Evolutionary conservation across 306 rosid genomes (phyloP), one percentile per base, ranked within the genome.

Genomic region (Fagus crenata): DNA sequence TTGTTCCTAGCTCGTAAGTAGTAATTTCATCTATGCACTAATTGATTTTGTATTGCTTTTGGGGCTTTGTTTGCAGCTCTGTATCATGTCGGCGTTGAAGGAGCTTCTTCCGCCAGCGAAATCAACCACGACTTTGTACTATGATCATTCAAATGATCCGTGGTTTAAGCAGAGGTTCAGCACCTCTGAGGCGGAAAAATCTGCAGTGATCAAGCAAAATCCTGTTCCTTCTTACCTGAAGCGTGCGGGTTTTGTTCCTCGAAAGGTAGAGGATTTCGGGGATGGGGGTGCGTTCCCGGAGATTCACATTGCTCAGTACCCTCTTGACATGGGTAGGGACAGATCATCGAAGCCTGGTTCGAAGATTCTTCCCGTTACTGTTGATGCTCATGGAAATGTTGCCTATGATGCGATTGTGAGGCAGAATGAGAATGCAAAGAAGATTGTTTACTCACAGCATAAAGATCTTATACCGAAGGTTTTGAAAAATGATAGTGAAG

Each of bases 231-330:
- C 96, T 7, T 94, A 94, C 73, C 53, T 83, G 65, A 90, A 90
- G 75, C 92, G 96, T 9, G 90, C 89, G 0, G 95, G 98, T 7
- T 94, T 94, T 72, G 91, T 88, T 68, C 98, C 98, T 4, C 80
- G 96, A 28, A 94, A 81, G 77, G 82, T 87, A 1, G 96, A 94
- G 78, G 97, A 94, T 73, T 94, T 90, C 33, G 95, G 98, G 2
- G 95, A 90, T 75, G 97, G 98, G 1, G 98, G 98, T 31, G 92
- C 97, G 0, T 92, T 94, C 51, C 98, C 95, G 0, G 97, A 94
- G 91, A 88, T 94, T 67, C 98, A 92, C 56, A 75, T 94, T 0
- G 98, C 97, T 9, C 96, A 92, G 80, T 94, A 94, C 80, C 98
- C 97, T 0, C 95, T 89, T 6, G 97, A 89, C 74, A 88, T 94